Evolutionary conservation across 139 green algal species (phyloP), one percentile per base, ranked within the genome.

Genomic region (Chlamydomonas sp.): DNA sequence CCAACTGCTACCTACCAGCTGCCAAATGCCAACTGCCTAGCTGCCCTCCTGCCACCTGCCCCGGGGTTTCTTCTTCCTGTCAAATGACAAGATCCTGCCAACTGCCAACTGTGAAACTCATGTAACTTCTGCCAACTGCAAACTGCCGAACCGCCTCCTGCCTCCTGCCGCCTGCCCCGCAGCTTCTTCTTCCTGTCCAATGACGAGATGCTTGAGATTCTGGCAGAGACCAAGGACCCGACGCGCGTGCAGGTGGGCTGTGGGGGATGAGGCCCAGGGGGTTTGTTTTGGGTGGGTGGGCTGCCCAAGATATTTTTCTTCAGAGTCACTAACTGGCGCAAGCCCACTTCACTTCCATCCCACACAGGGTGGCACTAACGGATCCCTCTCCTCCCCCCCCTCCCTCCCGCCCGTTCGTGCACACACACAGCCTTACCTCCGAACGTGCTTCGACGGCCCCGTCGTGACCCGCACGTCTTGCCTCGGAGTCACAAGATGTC

Each of bases 181-280:
- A 20, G 85, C 57, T 90, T 91, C 76, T 92, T 87, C 72, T 92
- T 92, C 81, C 71, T 92, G 36, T 90, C 85, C 58, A 92, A 92
- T 74, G 86, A 92, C 58, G 85, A 92, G 70, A 84, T 91, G 74
- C 84, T 91, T 22, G 76, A 85, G 79, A 91, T 91, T 54, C 72
- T 91, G 13, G 81, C 72, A 29, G 81, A 92, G 77, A 79, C 79
- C 35, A 88, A 88, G 76, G 81, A 90, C 49, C 87, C 87, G n/a
- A 77, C 83, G 1, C 81, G 81, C 8, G 84, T 92, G 30, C 81
- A n/a, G n/a, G n/a, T n/a, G n/a, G n/a, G n/a, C n/a, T n/a, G n/a
- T n/a, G n/a, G n/a, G n/a, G n/a, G n/a, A n/a, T n/a, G n/a, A n/a
- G n/a, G n/a, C n/a, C n/a, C n/a, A n/a, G n/a, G n/a, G n/a, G n/a